These are phyloP conservation scores for Arthrocladium fulminans DNA, from an alignment of 2,329 filamentous ascomycete genomes.

Conservation along the genomic window DNA sequence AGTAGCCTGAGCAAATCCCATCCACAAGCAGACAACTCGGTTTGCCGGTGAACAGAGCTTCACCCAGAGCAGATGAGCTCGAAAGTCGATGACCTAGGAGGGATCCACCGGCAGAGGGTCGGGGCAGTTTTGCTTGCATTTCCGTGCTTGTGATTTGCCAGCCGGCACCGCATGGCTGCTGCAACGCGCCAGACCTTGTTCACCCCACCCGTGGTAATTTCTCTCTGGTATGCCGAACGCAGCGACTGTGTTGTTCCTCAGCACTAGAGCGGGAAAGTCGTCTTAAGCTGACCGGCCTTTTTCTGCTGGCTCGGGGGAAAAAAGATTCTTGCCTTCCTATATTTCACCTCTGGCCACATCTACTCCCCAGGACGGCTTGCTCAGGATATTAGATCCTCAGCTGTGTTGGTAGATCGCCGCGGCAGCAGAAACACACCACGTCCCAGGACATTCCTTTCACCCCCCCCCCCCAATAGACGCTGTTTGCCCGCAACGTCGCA, in stretches of 20 bases:
- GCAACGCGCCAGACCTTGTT: background rate
- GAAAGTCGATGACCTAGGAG: background rate
- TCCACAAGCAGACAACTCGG: background rate
- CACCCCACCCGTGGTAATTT: constrained; percentile 9
- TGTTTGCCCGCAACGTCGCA: constrained; percentile 1
- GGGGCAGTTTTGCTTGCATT: constrained; percentile 1
- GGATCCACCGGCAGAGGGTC: background rate
- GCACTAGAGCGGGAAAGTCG: background rate
- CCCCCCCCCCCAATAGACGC: too few relatives aligned
- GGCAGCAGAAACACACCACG: constrained; percentile 2
- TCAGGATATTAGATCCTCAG: background rate
- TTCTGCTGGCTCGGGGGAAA: background rate
- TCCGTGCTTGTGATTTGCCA: constrained; percentile 1
- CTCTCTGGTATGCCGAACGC: background rate
- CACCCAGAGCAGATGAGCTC: background rate
- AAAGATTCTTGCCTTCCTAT: constrained; percentile 6
- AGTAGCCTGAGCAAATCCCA: background rate
- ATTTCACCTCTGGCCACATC: background rate
- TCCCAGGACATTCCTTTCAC: background rate
- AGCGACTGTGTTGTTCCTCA: background rate
- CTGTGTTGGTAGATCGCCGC: constrained; percentile 1
- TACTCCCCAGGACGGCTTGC: background rate
- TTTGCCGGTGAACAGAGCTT: background rate
- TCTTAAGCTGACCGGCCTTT: background rate
- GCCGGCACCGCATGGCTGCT: background rate